Evolutionary conservation across 371 early-diverging fungal species (phyloP).

Genomic region (Mucor velutinosus): DNA sequence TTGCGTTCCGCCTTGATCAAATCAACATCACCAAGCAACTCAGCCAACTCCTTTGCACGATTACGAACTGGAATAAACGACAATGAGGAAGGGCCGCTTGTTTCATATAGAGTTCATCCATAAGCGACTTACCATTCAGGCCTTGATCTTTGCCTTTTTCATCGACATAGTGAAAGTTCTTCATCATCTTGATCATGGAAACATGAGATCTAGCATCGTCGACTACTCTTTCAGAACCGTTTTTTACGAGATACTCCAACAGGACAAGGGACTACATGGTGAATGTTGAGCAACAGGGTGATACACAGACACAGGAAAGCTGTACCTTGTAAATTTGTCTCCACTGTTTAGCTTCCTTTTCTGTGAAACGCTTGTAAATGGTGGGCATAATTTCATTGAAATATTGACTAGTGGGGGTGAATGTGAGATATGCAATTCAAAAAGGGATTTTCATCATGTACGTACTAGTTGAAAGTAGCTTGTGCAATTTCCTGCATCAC

Average conservation of each 20-base stretch:
- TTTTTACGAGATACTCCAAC: constrained; percentile 92
- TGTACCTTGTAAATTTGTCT: constrained; percentile 93
- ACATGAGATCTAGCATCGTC: constrained; percentile 84
- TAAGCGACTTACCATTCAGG: constrained; percentile 74
- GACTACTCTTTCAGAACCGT: constrained; percentile 92
- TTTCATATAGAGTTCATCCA: background rate
- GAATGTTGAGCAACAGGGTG: background rate
- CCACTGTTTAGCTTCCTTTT: constrained; percentile 86
- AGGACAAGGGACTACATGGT: constrained; percentile 78
- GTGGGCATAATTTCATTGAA: constrained; percentile 94
- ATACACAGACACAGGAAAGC: no score
- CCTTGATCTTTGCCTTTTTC: constrained; percentile 97
- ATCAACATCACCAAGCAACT: constrained; percentile 76
- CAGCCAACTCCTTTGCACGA: constrained; percentile 88
- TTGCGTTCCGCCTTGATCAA: constrained; percentile 82
- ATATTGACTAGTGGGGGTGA: constrained; percentile 59
- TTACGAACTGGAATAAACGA: constrained; percentile 69
- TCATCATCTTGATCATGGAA: constrained; percentile 83
- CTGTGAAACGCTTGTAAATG: constrained; percentile 84
- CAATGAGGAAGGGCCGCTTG: background rate
- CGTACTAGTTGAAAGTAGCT: constrained; percentile 82
- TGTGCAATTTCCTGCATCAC: constrained; percentile 89
- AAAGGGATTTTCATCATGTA: background rate
- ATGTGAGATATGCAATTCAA: background rate
- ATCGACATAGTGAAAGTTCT: constrained; percentile 83